Evolutionary conservation across 768 basidiomycete species (phyloP), one percentile per base, ranked within the genome.

Genomic region (Leccinum fibrillosum): DNA sequence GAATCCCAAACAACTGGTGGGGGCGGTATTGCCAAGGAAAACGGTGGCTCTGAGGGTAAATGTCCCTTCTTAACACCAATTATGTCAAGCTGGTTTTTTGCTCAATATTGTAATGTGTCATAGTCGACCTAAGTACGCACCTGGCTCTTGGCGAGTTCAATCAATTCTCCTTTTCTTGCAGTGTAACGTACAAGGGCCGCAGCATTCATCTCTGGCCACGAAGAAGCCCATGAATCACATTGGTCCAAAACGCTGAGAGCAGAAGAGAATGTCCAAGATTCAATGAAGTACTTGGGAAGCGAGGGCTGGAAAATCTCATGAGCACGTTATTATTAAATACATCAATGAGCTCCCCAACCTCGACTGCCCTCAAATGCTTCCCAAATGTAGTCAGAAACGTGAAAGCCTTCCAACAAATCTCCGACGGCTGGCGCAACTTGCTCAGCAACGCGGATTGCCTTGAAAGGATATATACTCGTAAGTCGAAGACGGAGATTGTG

Each of bases 241-340:
- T 87, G 86, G 12, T 92, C 86, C 26, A 94, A 84, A 47, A 89
- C 85, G 61, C 88, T 92, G 47, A 95, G 77, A 19, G 92, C 86
- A 0, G 94, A 92, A 17, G 90, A 92, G 73, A 93, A 98, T 34
- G 83, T 88, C 97, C 97, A 99, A 0, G 91, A 88, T 69, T 97
- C 92, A 34, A 97, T 78, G 69, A 96, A 97, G 66, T 87, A 83
- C 17, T 77, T 75, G 0, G 89, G 81, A 23, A 90, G 75, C 4
- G 76, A 79, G 34, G 66, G 69, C 83, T 86, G 58, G 17, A 51
- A 62, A 56, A 60, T 48, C 32, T 59, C 49, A 53, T 72, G 51
- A 74, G 69, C 30, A 49, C 52, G 6, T 54, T 37, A 48, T 34
- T 62, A 55, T 32, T 42, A 34, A 21, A 26, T 53, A 61, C 26